Evolutionary conservation across 2,329 filamentous ascomycete genomes (phyloP).

Genomic region (Tolypocladium ophioglossoides): DNA sequence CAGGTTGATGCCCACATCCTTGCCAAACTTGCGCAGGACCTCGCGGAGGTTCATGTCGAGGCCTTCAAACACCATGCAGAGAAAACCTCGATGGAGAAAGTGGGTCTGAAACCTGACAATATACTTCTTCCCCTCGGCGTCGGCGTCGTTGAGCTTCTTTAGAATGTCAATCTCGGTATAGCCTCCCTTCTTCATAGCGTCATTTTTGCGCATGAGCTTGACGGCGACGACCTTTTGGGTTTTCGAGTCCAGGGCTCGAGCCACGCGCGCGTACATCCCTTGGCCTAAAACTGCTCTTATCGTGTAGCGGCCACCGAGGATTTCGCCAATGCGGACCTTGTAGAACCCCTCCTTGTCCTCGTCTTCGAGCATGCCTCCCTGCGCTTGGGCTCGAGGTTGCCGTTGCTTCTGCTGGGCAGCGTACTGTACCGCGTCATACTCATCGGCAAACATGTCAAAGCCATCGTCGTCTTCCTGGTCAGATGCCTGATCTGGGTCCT

Average conservation of each 20-base stretch:
- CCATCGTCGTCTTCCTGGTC: slow-evolving; percentile 56
- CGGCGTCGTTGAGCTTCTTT: slow-evolving; percentile 73
- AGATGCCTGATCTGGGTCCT: slow-evolving; percentile 20
- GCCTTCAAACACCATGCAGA: slow-evolving; percentile 97
- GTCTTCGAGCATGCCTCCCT: slow-evolving; percentile 74
- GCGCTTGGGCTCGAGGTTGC: slow-evolving; percentile 50
- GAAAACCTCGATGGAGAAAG: slow-evolving; percentile 89
- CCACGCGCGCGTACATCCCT: slow-evolving; percentile 96
- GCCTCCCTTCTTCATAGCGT: slow-evolving; percentile 81
- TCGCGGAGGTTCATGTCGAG: slow-evolving; percentile 88
- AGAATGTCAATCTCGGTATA: slow-evolving; percentile 92
- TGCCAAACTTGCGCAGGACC: slow-evolving; percentile 89
- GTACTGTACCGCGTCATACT: slow-evolving; percentile 58
- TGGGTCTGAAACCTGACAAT: slow-evolving; percentile 77
- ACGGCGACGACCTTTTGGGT: slow-evolving; percentile 76
- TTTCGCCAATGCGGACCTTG: slow-evolving; percentile 83
- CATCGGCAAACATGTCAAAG: slow-evolving; percentile 84
- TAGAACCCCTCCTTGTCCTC: slow-evolving; percentile 95
- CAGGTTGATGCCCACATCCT: slow-evolving; percentile 86
- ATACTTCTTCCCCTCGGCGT: slow-evolving; percentile 84
- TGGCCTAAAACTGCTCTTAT: slow-evolving; percentile 80
- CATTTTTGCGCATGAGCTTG: slow-evolving; percentile 97
- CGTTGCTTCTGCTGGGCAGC: slow-evolving; percentile 38
- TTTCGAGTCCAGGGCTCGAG: slow-evolving; percentile 69
- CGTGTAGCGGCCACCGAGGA: slow-evolving; percentile 82